Percentiles rank a stretch among this genome's conserved stretches.
Evolutionary conservation across 1,284 basidiomycete genomes (phyloP).

Genomic region (Ganoderma lingzhi): DNA sequence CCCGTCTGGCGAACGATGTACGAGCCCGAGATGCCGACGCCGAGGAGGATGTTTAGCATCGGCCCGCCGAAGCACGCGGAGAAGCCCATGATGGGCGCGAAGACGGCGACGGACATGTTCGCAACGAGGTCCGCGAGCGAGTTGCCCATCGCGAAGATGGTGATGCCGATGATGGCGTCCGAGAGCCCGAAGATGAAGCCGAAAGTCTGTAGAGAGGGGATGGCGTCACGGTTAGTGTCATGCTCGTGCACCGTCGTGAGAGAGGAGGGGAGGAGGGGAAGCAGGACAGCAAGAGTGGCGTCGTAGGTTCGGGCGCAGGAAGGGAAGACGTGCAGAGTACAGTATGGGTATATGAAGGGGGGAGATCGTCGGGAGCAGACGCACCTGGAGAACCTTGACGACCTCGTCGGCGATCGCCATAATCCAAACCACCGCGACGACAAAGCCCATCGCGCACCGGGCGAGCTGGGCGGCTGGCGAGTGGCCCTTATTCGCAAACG

Average conservation of each 20-base stretch:
- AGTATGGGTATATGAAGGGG: background rate
- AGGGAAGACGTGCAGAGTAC: background rate
- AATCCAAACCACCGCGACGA: conserved; percentile 93
- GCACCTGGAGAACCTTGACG: conserved; percentile 84
- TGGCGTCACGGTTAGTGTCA: conserved; percentile 4
- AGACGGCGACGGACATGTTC: conserved; percentile 92
- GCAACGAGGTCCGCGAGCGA: conserved; percentile 96
- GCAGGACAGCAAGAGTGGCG: background rate
- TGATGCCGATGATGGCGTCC: conserved; percentile 97
- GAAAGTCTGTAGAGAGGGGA: conserved; percentile 71
- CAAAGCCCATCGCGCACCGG: conserved; percentile 90
- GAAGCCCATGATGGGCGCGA: conserved; percentile 90
- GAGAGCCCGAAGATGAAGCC: conserved; percentile 94
- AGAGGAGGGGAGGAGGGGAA: background rate
- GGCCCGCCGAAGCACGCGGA: conserved; percentile 95
- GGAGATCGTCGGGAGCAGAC: conserved; percentile 24
- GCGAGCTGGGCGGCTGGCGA: conserved; percentile 69
- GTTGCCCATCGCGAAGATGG: conserved; percentile 96
- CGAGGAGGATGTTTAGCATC: conserved; percentile 97
- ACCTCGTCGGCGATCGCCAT: conserved; percentile 96
- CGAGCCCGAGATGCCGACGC: conserved; percentile 83
- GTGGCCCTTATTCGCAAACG: conserved; percentile 68
- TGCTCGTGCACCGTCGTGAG: conserved; percentile 1
- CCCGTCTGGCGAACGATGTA: conserved; percentile 72
- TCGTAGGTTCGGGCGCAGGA: background rate